A percentile compares a stretch with the other conserved stretches of the same genome.
These are phyloP conservation scores for Leptographium radiaticola DNA, from an alignment of 2,329 filamentous ascomycete genomes.

Conservation along the genomic window DNA sequence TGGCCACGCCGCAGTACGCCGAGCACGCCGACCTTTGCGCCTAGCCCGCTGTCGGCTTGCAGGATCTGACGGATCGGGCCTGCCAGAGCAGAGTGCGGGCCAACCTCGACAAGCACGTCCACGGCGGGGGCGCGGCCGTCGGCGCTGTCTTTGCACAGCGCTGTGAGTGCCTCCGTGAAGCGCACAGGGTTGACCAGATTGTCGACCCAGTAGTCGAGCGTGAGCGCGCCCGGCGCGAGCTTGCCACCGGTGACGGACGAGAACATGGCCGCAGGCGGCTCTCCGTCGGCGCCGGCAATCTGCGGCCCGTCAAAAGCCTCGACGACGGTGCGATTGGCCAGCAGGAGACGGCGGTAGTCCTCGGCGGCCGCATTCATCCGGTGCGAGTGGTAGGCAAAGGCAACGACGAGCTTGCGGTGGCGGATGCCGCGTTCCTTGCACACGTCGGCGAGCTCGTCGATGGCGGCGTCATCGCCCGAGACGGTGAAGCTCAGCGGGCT, in stretches of 20 bases:
- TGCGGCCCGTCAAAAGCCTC: background rate
- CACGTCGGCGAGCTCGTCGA: slow-evolving; percentile 6
- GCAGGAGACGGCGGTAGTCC: slow-evolving; percentile 12
- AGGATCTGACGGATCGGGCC: slow-evolving; percentile 16
- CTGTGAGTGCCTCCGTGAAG: slow-evolving; percentile 15
- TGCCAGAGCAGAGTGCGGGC: slow-evolving; percentile 16
- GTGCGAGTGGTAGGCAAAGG: slow-evolving; percentile 22
- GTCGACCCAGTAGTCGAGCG: slow-evolving; percentile 15
- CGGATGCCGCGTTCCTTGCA: slow-evolving; percentile 10
- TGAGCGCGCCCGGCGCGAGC: slow-evolving; percentile 9
- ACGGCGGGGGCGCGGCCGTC: slow-evolving; percentile 5
- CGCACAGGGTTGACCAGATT: slow-evolving; percentile 17
- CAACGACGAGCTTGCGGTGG: slow-evolving; percentile 16
- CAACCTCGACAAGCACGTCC: slow-evolving; percentile 15
- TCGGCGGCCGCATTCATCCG: slow-evolving; percentile 14
- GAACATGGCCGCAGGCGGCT: slow-evolving; percentile 10
- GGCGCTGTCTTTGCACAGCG: slow-evolving; percentile 9
- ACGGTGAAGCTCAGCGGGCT: slow-evolving; percentile 23
- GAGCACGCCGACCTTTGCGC: slow-evolving; percentile 7
- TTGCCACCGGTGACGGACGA: slow-evolving; percentile 12
- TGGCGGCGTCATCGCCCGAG: slow-evolving; percentile 15
- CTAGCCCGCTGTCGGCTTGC: slow-evolving; percentile 5
- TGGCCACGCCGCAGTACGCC: slow-evolving; percentile 9
- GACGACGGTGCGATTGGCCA: slow-evolving; percentile 6
- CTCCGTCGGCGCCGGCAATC: background rate